phyloP scores from a whole-genome alignment of 106 monocot genomes.

The Xerophyta viscosa region DNA sequence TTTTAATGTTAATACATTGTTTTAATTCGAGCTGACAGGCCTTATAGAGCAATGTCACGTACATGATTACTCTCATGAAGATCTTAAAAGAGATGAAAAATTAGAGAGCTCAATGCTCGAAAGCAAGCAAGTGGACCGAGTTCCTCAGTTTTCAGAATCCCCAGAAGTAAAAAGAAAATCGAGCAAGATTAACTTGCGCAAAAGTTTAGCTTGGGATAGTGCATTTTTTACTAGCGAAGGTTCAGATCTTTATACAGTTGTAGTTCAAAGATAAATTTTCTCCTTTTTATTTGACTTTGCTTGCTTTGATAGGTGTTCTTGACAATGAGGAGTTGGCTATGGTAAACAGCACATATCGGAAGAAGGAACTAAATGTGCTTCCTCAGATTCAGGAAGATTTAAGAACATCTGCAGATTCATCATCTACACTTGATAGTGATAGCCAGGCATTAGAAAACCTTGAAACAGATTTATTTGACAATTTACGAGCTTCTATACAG shows the following conservation, averaged over 20 bases:
- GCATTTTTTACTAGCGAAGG: conserved; percentile 24
- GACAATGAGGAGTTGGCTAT: conserved; percentile 68
- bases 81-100: background rate
- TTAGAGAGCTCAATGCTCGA: background rate
- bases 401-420: conserved; percentile 56
- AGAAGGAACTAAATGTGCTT: conserved; percentile 15
- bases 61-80: background rate
- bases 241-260: background rate
- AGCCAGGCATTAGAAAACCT: conserved; percentile 42
- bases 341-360: conserved; percentile 46
- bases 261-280: background rate
- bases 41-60: background rate
- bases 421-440: conserved; percentile 50
- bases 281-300: conserved; percentile 1
- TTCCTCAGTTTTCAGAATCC: conserved; percentile 4
- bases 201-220: conserved; percentile 34
- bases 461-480: conserved; percentile 56
- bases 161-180: conserved; percentile 11
- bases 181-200: conserved; percentile 20
- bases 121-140: conserved; percentile 5
- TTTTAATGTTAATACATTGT: too few species aligned
- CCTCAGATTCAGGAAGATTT: conserved; percentile 57
- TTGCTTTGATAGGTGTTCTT: conserved; percentile 50
- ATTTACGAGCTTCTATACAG: conserved; percentile 52
- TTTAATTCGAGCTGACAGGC: too few species aligned